Evolutionary conservation across 139 green algal genomes (phyloP).

Genomic region (Chara braunii): DNA sequence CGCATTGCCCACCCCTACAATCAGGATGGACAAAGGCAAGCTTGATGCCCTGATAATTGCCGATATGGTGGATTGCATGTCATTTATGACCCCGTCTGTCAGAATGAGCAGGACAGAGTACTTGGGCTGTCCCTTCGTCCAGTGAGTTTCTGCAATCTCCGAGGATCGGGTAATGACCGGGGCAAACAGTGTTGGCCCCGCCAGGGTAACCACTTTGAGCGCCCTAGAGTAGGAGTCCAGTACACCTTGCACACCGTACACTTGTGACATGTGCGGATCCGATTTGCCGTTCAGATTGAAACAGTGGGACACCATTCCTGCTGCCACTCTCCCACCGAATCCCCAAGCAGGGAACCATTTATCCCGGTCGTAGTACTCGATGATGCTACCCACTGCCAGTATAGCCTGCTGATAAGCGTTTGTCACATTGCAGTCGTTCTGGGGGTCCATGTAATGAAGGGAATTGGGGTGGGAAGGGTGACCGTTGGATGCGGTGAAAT

Average conservation of each 20-base stretch:
- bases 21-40: constrained; percentile 1
- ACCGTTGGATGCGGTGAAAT: no score
- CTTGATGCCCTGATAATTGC: background rate
- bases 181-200: constrained; percentile 10
- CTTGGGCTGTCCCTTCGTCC: background rate
- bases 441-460: no score
- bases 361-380: no score
- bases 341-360: no score
- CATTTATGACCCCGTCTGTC: constrained; percentile 5
- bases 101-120: constrained; percentile 29
- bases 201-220: background rate
- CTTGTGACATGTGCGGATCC: constrained; percentile 4
- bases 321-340: no score
- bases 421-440: no score
- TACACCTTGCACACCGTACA: constrained; percentile 3
- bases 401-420: no score
- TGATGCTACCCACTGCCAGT: no score
- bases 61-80: constrained; percentile 11
- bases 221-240: constrained; percentile 1
- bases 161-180: background rate
- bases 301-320: no score
- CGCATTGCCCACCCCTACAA: constrained; percentile 4
- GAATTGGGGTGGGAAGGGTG: no score
- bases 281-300: no score
- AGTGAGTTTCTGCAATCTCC: no score